Base-by-base conservation (phyloP, 768 basidiomycete genomes). In the Lactarius quietus region DNA sequence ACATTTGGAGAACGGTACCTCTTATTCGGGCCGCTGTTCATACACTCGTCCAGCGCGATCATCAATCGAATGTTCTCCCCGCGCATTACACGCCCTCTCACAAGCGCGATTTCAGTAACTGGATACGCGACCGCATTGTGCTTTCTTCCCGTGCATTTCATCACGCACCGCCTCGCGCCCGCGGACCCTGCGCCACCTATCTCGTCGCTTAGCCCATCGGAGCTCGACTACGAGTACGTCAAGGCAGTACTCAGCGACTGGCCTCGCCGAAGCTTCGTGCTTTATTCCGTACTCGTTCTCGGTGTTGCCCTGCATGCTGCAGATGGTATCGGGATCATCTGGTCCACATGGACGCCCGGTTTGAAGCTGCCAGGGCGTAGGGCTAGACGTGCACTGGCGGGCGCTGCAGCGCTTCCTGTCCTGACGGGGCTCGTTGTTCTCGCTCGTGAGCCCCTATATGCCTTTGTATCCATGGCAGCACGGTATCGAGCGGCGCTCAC, bases 211-310 rank as follows among this genome's bases (percentile, higher is more conserved):
- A 84, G 87, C 18, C 92, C 92, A 0, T 79, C 87, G 0, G 91
- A 94, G 70, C 81, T 95, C 41, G 87, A 92, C 74, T 94, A 83
- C 72, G 89, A 93, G 68, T 93, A 87, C 73, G 90, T 94, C 63
- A 93, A 93, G 72, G 80, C 83, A 6, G 89, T 84, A 3, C 74
- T 93, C 43, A 78, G 79, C 18, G 76, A 64, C 20, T 92, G 86
- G 83, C 89, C 90, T 0, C 75, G 77, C 72, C 78, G 83, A 43
- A 88, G 82, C 70, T 86, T 82, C 82, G 62, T 83, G 3, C 73
- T 87, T 52, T 93, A 95, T 70, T 73, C 78, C 1, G 86, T 83
- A 0, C 81, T 95, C 12, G 81, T 89, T 0, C 75, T 76, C 1
- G 78, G 82, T 28, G 82, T 83, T 0, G 77, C 81, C 0, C 70